Evolutionary conservation across 2,329 filamentous ascomycete genomes (phyloP).

Genomic region (Neofusicoccum sp.): DNA sequence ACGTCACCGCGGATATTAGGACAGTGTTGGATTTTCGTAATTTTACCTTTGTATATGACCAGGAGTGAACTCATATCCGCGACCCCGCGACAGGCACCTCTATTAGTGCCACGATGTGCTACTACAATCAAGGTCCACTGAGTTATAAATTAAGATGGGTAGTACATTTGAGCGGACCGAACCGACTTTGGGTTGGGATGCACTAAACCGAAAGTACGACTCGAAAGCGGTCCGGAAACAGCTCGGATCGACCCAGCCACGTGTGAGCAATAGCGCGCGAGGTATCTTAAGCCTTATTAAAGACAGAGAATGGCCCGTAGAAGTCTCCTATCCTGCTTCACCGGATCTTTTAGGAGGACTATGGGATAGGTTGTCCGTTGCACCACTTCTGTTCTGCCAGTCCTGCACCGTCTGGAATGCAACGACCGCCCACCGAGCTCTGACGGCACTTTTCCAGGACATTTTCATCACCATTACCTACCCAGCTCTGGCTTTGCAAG

Average conservation of each 20-base stretch:
- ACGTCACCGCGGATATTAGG: neutral
- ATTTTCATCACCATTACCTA: slow-evolving; percentile 19
- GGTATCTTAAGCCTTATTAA: neutral
- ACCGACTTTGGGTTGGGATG: neutral
- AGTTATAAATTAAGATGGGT: neutral
- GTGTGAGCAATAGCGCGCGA: neutral
- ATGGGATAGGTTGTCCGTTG: neutral
- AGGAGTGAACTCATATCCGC: neutral
- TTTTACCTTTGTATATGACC: neutral
- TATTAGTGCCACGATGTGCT: neutral
- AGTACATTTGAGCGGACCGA: neutral
- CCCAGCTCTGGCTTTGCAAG: slow-evolving; percentile 24
- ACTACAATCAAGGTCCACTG: neutral
- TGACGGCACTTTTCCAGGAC: slow-evolving; percentile 22
- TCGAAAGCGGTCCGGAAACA: neutral
- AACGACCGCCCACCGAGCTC: slow-evolving; percentile 8
- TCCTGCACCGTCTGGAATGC: neutral
- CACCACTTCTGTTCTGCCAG: neutral
- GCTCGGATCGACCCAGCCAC: neutral
- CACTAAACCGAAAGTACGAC: neutral
- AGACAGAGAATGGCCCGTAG: neutral
- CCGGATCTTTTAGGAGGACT: neutral
- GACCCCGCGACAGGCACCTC: neutral
- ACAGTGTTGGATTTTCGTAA: neutral
- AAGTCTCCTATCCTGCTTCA: neutral